Evolutionary conservation across 345 rosid species (phyloP).

Genomic region (Eucalyptus erythrocorys): DNA sequence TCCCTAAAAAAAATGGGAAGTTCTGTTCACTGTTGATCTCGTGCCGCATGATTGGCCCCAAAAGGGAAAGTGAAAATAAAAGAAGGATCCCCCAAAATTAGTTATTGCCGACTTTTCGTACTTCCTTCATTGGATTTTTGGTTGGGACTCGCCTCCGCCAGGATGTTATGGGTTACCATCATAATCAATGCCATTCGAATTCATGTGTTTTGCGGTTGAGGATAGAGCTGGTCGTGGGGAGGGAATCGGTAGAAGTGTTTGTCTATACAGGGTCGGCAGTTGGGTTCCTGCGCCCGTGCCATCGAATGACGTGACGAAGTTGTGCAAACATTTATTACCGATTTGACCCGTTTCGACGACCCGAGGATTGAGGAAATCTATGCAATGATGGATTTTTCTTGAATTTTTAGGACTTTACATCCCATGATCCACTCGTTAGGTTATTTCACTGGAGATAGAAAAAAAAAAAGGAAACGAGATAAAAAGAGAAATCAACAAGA

Average conservation of each 20-base stretch:
- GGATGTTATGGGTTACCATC: neutral
- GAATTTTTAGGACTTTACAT: no score
- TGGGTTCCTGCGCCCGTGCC: neutral
- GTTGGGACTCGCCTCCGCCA: neutral
- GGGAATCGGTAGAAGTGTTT: no score
- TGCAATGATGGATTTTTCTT: neutral
- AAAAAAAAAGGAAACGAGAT: fast-evolving
- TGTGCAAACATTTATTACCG: no score
- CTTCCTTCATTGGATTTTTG: neutral
- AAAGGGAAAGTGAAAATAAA: neutral
- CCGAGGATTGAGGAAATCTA: neutral
- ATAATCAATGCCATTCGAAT: no score
- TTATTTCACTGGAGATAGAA: neutral
- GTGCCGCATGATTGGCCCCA: neutral
- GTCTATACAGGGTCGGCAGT: neutral
- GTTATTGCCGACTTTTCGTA: neutral
- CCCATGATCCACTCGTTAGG: no score
- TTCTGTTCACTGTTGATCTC: neutral
- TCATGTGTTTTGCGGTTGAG: neutral
- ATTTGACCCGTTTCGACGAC: no score
- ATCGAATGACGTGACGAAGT: no score
- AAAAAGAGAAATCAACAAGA: neutral
- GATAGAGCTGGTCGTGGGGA: neutral
- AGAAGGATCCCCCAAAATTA: neutral
- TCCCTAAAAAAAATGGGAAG: neutral